A percentile compares a stretch with the other conserved stretches of the same genome.
Evolutionary conservation across 2,329 filamentous ascomycete species (phyloP).

Genomic region (Cadophora luteo-olivacea): DNA sequence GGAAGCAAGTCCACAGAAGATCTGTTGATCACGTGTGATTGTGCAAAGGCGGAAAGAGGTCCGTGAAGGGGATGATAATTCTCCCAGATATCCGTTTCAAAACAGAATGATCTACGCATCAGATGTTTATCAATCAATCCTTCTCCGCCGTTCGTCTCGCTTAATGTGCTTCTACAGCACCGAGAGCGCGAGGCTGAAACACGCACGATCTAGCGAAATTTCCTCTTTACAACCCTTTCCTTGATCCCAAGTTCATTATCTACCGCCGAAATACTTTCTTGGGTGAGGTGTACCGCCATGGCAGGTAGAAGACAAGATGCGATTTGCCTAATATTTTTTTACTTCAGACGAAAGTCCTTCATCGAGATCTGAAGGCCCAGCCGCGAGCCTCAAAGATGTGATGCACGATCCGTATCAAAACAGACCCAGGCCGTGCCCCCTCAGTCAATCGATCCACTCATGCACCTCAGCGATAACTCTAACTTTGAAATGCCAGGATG

Average conservation of each 20-base stretch:
- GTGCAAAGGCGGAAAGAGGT: not conserved
- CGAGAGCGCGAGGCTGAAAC: slow-evolving; percentile 18
- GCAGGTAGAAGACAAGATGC: not conserved
- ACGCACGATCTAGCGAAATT: not conserved
- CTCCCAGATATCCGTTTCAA: slow-evolving; percentile 3
- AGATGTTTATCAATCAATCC: slow-evolving; percentile 14
- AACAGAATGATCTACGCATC: slow-evolving; percentile 18
- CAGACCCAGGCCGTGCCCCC: not conserved
- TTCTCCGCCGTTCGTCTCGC: slow-evolving; percentile 3
- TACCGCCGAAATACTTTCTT: not conserved
- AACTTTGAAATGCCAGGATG: not conserved
- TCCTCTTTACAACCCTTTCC: not conserved
- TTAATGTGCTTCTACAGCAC: not conserved
- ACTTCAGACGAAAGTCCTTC: slow-evolving; percentile 1
- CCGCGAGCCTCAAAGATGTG: slow-evolving; percentile 1
- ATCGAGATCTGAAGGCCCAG: slow-evolving; percentile 2
- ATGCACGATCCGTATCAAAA: slow-evolving; percentile 4
- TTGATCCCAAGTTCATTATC: too few species aligned
- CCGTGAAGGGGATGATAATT: not conserved
- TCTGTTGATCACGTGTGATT: not conserved
- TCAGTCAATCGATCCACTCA: not conserved
- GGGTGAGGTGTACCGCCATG: not conserved
- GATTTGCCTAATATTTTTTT: not conserved
- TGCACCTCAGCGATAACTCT: slow-evolving; percentile 12
- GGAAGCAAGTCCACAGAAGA: too few species aligned